Conservation (phyloP, 2,329 filamentous ascomycete species). For the Teratosphaeria gauchensis region DNA sequence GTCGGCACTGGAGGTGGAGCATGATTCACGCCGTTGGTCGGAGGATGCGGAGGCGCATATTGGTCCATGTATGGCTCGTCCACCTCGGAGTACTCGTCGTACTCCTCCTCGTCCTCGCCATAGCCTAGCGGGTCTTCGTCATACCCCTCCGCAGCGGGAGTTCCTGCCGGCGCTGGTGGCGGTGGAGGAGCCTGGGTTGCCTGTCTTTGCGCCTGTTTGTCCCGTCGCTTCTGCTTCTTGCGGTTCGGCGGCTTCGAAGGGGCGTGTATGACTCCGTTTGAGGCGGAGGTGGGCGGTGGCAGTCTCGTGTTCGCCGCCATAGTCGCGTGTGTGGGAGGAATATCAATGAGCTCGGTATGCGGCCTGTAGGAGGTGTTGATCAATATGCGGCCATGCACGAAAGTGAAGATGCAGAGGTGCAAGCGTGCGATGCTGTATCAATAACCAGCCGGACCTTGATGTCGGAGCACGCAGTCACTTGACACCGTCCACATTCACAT, state of each 20-base stretch:
- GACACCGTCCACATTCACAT: neutral
- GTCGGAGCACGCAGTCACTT: neutral
- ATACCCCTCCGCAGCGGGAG: constrained; percentile 29
- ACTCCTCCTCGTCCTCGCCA: constrained; percentile 34
- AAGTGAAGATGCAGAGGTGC: neutral
- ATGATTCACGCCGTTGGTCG: constrained; percentile 32
- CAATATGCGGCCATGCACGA: neutral
- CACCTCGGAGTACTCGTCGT: constrained; percentile 26
- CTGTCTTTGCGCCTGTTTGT: constrained; percentile 67
- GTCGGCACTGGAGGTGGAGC: constrained; percentile 11
- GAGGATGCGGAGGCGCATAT: constrained; percentile 20
- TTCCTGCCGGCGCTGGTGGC: constrained; percentile 5
- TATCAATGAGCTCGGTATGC: neutral
- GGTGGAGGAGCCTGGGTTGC: constrained; percentile 28
- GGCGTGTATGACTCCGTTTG: constrained; percentile 32
- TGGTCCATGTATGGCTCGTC: constrained; percentile 20
- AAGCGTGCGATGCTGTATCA: neutral
- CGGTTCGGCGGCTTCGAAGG: constrained; percentile 54
- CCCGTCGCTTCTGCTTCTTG: constrained; percentile 90
- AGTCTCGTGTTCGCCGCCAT: constrained; percentile 19
- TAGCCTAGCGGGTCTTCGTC: constrained; percentile 31
- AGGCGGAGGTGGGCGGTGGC: constrained; percentile 8
- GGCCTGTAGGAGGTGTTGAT: neutral
- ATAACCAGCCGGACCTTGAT: neutral
- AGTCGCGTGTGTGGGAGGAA: neutral